A percentile compares a stretch with the other conserved stretches of the same genome.
Conservation (phyloP, 1,139 yeast species). For the Geotrichum fermentans region DNA sequence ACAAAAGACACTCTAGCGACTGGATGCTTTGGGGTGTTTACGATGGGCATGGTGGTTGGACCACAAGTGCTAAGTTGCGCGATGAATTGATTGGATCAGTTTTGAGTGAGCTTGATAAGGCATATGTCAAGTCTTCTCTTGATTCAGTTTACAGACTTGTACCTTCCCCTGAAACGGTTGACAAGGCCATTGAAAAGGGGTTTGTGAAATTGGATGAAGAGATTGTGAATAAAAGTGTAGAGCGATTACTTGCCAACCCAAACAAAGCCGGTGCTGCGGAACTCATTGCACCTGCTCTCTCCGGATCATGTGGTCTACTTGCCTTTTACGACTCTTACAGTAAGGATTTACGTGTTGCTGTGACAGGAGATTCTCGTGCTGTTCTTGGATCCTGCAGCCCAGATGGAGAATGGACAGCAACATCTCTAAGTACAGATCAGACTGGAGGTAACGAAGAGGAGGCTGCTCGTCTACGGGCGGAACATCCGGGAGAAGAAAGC, state of each 20-base stretch:
- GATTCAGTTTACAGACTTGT: constrained; percentile 42
- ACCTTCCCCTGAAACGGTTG: constrained; percentile 65
- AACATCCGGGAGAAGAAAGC: constrained; percentile 87
- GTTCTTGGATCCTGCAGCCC: constrained; percentile 65
- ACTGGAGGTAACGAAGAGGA: constrained; percentile 90
- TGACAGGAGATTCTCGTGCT: constrained; percentile 95
- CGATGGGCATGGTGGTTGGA: constrained; percentile 98
- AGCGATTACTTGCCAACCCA: constrained; percentile 57
- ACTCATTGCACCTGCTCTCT: constrained; percentile 82
- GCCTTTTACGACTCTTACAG: constrained; percentile 80
- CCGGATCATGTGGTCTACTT: constrained; percentile 90
- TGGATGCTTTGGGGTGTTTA: constrained; percentile 95
- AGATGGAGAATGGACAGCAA: constrained; percentile 76
- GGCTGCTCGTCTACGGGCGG: constrained; percentile 73
- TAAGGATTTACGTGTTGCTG: constrained; percentile 76
- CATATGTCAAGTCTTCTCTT: constrained; percentile 44
- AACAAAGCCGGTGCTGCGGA: constrained; percentile 63
- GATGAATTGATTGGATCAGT: constrained; percentile 74
- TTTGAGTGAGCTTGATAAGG: constrained; percentile 65
- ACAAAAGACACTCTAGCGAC: constrained; percentile 49
- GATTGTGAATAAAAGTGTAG: constrained; percentile 72
- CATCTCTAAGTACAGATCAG: constrained; percentile 83
- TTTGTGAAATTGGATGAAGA: constrained; percentile 81
- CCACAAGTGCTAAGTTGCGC: constrained; percentile 77
- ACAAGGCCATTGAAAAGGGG: constrained; percentile 75